Conservation (phyloP, 352 stramenopile genomes). For the Phytophthora pisi region DNA sequence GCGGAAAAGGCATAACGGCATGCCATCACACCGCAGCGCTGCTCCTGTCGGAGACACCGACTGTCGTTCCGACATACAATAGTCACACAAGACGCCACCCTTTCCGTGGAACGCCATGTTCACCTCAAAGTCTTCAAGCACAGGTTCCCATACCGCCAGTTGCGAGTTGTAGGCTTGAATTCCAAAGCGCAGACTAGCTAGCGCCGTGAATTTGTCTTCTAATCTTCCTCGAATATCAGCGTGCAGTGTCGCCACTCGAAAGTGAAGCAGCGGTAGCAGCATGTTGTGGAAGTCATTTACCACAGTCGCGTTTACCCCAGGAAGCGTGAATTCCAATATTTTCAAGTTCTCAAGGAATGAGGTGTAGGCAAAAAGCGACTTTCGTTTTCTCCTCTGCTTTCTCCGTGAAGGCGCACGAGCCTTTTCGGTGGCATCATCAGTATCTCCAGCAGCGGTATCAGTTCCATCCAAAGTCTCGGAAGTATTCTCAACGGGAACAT, state of each 20-base stretch:
- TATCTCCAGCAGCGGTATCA: background rate
- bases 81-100: constrained; percentile 77
- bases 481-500: constrained; percentile 9
- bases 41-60: constrained; percentile 63
- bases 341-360: constrained; percentile 70
- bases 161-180: constrained; percentile 90
- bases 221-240: constrained; percentile 68
- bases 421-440: constrained; percentile 9
- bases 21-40: constrained; percentile 64
- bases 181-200: constrained; percentile 68
- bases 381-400: constrained; percentile 30
- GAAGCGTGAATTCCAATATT: constrained; percentile 76
- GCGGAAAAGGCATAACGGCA: constrained; percentile 77
- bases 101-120: constrained; percentile 72
- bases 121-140: constrained; percentile 86
- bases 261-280: constrained; percentile 79
- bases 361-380: constrained; percentile 24
- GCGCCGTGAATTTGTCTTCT: constrained; percentile 63
- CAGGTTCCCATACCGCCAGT: constrained; percentile 83
- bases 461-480: constrained; percentile 3
- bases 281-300: constrained; percentile 92
- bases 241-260: constrained; percentile 72
- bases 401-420: constrained; percentile 7
- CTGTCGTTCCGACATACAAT: constrained; percentile 77
- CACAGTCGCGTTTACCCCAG: constrained; percentile 79